Conservation (phyloP, 164 flowering plant genomes). For the Piper longum region DNA sequence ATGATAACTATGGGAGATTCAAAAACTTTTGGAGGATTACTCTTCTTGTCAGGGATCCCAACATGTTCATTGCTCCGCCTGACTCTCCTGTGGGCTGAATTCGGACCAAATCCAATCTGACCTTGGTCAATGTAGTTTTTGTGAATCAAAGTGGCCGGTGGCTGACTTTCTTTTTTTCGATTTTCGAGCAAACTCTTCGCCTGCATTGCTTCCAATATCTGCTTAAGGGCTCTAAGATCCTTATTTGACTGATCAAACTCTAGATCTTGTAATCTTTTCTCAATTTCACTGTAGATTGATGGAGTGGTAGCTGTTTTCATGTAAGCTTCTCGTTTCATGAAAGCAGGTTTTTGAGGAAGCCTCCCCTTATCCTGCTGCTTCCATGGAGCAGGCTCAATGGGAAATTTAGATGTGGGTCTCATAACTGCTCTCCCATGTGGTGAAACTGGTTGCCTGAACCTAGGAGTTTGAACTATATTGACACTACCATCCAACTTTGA, state of each 20-base stretch:
- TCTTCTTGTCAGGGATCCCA: conserved; percentile 15
- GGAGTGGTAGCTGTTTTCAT: conserved; percentile 21
- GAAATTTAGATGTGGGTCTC: conserved; percentile 37
- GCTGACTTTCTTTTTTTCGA: conserved; percentile 22
- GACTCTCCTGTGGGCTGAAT: conserved; percentile 11
- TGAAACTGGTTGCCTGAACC: conserved; percentile 22
- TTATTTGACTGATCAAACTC: conserved; percentile 64
- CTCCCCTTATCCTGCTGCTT: conserved; percentile 30
- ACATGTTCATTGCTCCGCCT: conserved; percentile 4
- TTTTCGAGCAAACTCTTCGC: conserved; percentile 28
- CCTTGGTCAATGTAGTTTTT: conserved; percentile 13
- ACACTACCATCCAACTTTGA: conserved; percentile 20
- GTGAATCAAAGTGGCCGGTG: conserved; percentile 14
- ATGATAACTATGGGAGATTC: conserved; percentile 30
- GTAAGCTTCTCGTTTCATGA: conserved; percentile 14
- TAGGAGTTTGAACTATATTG: conserved; percentile 13
- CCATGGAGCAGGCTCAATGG: conserved; percentile 75
- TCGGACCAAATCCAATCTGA: conserved; percentile 15
- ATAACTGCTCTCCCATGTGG: conserved; percentile 18
- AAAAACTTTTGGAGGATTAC: conserved; percentile 16
- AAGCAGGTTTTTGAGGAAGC: conserved; percentile 17
- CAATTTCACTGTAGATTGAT: conserved; percentile 68
- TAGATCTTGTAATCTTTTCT: conserved; percentile 65
- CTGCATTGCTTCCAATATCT: conserved; percentile 84
- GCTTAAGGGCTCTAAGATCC: conserved; percentile 94